Base-by-base conservation (phyloP, 192 early-diverging fungal genomes). In the Chytriomyces sp. region DNA sequence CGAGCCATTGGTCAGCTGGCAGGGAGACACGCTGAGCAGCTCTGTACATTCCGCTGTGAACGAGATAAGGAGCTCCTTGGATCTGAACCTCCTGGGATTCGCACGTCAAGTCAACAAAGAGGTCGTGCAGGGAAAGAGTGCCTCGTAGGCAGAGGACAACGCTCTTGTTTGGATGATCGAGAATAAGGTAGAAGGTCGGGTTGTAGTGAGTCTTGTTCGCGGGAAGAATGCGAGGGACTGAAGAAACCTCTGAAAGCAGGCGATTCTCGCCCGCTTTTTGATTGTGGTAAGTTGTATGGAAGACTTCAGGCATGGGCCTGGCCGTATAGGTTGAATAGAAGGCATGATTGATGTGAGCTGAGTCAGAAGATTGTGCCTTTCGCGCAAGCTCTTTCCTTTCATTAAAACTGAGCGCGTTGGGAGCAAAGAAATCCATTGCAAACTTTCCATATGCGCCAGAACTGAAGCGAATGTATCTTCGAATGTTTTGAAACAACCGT, bases 71-170 rank as follows among this genome's bases (percentile, higher is more conserved):
- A 64, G 32, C 38, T 49, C 69, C 74, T 65, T 64, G 54, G 59
- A 58, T 54, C 54, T 54, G 52, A 0, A 70, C 44, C 34, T 85
- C 77, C 12, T 89, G 73, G 77, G 93, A 93, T 39, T 90, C 88
- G 53, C 90, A 92, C 40, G 90, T 89, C 64, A 97, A 84, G 77
- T 97, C 95, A 17, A 93, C 90, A 33, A 97, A 78, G n/a, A 95
- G 75, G 68, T 97, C 95, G 0, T 89, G 90, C 39, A 95, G 82
- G 0, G 92, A 92, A 14, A 94, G 80, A 0, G 95, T 97, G 17
- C 95, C 95, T 2, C 95, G 89, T 71, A 93, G 91, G 3, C 93
- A 90, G 22, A 97, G 70, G 0, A 97, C 90, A 2, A 97, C 81
- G 10, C 91, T 77, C 55, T 89, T 77, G 0, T 90, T 84, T 2